These are phyloP conservation scores for Oryza brachyantha DNA, from an alignment of 176 grass and related monocot species.

Conservation along the genomic window DNA sequence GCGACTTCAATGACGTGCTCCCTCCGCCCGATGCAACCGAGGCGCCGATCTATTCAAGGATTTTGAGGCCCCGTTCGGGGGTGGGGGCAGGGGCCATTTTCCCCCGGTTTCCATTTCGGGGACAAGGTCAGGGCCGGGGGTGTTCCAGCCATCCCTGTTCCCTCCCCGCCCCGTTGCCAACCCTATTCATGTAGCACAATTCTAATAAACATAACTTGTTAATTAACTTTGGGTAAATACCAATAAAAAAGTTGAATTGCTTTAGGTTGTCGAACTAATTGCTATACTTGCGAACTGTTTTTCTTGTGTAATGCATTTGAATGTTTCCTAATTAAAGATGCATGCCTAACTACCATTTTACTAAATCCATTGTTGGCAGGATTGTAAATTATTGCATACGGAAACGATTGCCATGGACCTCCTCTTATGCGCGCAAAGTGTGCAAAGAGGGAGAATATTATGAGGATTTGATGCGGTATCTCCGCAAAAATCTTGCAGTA, in stretches of 20 bases:
- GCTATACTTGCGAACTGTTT: neutral
- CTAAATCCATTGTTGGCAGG: conserved; percentile 33
- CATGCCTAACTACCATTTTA: neutral
- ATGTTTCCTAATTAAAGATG: neutral
- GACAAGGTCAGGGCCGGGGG: no score
- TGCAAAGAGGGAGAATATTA: conserved; percentile 92
- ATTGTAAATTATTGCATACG: conserved; percentile 71
- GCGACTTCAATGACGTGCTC: no score
- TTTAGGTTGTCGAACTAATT: neutral
- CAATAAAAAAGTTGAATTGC: no score
- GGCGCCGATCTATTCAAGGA: no score
- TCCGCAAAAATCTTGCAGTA: conserved; percentile 85
- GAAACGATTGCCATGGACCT: conserved; percentile 73
- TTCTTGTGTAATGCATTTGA: neutral
- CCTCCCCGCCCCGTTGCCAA: no score
- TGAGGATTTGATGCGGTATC: conserved; percentile 88
- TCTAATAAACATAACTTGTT: neutral
- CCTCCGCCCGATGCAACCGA: no score
- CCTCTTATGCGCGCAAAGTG: conserved; percentile 62
- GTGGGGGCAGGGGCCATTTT: no score
- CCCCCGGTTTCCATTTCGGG: no score
- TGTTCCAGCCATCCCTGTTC: no score
- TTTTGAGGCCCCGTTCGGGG: no score
- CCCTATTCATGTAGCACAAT: neutral
- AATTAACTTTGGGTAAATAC: neutral